phyloP scores from a whole-genome alignment of 805 yeast species.

The Maudiozyma serrabonitensis region DNA sequence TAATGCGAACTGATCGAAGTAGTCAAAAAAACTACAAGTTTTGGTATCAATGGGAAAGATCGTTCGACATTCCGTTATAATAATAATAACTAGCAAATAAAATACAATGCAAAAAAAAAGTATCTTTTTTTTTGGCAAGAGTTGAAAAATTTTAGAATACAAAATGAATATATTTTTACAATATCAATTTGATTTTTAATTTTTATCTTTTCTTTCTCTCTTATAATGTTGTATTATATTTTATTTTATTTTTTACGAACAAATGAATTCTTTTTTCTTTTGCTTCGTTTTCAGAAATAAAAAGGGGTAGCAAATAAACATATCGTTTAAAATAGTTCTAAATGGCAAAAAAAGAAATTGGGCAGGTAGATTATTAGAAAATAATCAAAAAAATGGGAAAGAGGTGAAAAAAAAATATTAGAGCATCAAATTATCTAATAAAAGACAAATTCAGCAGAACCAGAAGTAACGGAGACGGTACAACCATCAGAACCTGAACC shows the following conservation, averaged over 20 bases:
- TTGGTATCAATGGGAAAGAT: background rate
- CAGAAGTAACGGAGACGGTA: constrained; percentile 57
- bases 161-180: too few species aligned
- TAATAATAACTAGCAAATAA: background rate
- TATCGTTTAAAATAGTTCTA: too few species aligned
- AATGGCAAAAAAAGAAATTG: too few species aligned
- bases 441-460: constrained; percentile 53
- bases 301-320: too few species aligned
- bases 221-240: background rate
- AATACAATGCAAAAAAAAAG: background rate
- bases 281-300: too few species aligned
- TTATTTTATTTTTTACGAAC: background rate
- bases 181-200: too few species aligned
- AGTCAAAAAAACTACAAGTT: too few species aligned
- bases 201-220: background rate
- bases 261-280: background rate
- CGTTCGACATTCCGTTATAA: background rate
- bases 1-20: too few species aligned
- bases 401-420: background rate
- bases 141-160: too few species aligned
- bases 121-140: background rate
- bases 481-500: constrained; percentile 62
- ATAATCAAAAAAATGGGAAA: background rate
- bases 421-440: constrained; percentile 22
- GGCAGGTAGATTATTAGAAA: too few species aligned